Base-by-base conservation (phyloP, 1,284 basidiomycete species). In the Volvariella volvacea region DNA sequence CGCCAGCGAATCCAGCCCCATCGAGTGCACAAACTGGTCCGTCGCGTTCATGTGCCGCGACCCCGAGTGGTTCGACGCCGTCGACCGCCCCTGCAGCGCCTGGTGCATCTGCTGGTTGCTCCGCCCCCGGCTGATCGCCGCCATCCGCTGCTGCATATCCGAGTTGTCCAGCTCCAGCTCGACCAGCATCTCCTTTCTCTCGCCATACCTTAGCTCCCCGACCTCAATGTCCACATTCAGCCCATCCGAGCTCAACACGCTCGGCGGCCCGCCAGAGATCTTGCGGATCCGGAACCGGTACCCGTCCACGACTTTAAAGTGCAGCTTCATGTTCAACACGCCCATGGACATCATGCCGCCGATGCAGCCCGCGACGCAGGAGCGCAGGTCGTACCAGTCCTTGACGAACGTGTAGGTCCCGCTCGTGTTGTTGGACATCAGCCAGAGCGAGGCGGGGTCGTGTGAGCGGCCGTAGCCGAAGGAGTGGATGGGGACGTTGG, bases 381-480 rank as follows among this genome's bases (percentile, higher is more conserved):
- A 84, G 38, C 88, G 81, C 21, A 96, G 79, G 60, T 93, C 88
- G 63, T 96, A 92, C 88, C 92, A 95, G 59, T 96, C 93, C 62
- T 88, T 88, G 46, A 96, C 91, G 56, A 94, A 97, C 4, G 93
- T 97, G 67, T 98, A 98, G n/a, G 90, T 93, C 32, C 94, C 95
- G 47, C 81, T 79, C 0, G 95, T 98, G 61, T 97, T 92, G 65
- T 97, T 97, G 9, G 93, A 96, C 72, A 99, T 92, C 37, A 97
- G 81, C 95, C 95, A 99, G 14, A 99, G 78, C n/a, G 92, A 94
- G 2, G 91, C 90, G 4, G 95, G 94, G 62, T 99, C 94, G 61
- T 98, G 95, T 12, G 88, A 88, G 50, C 92, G 89, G 43, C 94
- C 94, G 60, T 95, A 99, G 39, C 95, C 95, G 53, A 99, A 88